phyloP scores from a whole-genome alignment of 306 rosid species.

The Cajanus cajan region DNA sequence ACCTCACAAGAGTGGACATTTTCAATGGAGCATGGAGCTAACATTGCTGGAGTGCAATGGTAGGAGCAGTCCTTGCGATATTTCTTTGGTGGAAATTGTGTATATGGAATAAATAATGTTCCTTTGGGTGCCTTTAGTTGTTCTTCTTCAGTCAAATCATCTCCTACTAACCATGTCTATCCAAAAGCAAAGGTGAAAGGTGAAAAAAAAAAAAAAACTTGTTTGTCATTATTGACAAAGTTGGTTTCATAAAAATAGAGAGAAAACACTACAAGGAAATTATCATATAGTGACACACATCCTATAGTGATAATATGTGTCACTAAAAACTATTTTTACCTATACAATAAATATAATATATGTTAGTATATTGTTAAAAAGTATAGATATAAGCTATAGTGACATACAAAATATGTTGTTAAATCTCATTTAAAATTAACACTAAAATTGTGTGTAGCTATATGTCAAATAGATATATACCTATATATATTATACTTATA shows the following conservation, averaged over 20 bases:
- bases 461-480: too few relatives aligned
- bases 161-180: constrained; percentile 75
- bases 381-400: too few relatives aligned
- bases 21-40: constrained; percentile 44
- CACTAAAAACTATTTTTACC: too few relatives aligned
- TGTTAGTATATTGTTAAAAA: too few relatives aligned
- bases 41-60: constrained; percentile 65
- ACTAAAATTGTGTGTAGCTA: too few relatives aligned
- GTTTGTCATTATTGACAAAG: background rate
- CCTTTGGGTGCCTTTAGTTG: constrained; percentile 63
- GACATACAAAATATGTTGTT: too few relatives aligned
- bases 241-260: background rate
- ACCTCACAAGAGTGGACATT: constrained; percentile 86
- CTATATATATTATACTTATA: too few relatives aligned
- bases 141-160: constrained; percentile 52
- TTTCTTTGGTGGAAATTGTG: constrained; percentile 66
- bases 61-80: constrained; percentile 63
- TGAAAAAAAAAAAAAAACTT: background rate
- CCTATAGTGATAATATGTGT: too few relatives aligned
- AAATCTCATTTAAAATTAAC: too few relatives aligned
- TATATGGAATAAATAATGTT: constrained; percentile 55
- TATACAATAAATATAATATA: too few relatives aligned
- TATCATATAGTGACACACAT: too few relatives aligned
- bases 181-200: background rate
- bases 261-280: too few relatives aligned